Evolutionary conservation across 305 asterid genomes (phyloP).

Genomic region (Solanum hybrid): DNA sequence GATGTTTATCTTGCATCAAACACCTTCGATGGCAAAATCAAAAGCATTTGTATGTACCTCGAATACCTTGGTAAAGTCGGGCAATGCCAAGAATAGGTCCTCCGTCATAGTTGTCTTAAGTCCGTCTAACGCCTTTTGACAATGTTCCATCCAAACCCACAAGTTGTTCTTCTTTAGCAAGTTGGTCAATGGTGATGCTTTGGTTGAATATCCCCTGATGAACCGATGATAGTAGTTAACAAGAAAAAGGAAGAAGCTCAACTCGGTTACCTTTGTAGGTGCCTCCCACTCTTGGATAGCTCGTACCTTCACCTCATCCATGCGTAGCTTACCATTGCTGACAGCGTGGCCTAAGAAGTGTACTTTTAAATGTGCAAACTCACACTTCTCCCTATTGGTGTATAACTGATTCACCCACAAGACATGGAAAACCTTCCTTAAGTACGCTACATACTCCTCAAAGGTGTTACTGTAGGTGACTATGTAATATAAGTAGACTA

Average conservation of each 20-base stretch:
- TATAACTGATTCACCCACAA: not conserved
- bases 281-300: not conserved
- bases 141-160: not conserved
- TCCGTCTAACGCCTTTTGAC: not conserved
- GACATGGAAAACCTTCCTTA: not conserved
- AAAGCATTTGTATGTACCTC: not conserved
- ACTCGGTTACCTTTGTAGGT: not conserved
- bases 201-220: not conserved
- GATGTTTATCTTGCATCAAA: not conserved
- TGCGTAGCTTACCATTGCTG: not conserved
- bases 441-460: not conserved
- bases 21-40: not conserved
- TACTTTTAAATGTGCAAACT: too few relatives aligned
- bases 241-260: not conserved
- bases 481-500: not conserved
- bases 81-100: not conserved
- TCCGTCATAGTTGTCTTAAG: not conserved
- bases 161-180: not conserved
- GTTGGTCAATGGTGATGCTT: not conserved
- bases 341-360: not conserved
- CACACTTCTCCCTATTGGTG: not conserved
- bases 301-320: not conserved
- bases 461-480: not conserved
- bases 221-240: not conserved
- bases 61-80: not conserved